Evolutionary conservation across 352 stramenopile genomes (phyloP).

Genomic region (Salisapilia sapeloensis): DNA sequence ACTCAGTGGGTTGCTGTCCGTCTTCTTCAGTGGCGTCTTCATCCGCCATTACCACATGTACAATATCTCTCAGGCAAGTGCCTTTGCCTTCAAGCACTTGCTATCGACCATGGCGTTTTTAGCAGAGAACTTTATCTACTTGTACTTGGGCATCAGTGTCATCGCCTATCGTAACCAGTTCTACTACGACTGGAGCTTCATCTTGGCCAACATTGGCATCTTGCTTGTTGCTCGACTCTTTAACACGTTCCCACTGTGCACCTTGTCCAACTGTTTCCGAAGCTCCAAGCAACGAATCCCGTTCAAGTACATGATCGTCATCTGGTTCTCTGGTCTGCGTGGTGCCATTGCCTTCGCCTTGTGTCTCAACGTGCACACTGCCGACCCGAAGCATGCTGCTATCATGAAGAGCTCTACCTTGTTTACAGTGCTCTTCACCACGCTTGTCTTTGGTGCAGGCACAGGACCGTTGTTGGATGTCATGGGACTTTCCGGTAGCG

Average conservation of each 20-base stretch:
- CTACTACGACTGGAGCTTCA: conserved; percentile 50
- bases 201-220: conserved; percentile 9
- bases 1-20: conserved; percentile 77
- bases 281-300: conserved; percentile 18
- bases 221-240: conserved; percentile 29
- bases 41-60: conserved; percentile 64
- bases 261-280: conserved; percentile 26
- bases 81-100: conserved; percentile 37
- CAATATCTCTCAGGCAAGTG: conserved; percentile 39
- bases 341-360: conserved; percentile 87
- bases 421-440: conserved; percentile 47
- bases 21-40: conserved; percentile 83
- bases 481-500: conserved; percentile 9
- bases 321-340: conserved; percentile 87
- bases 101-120: conserved; percentile 43
- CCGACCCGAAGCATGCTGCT: conserved; percentile 17
- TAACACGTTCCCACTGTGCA: conserved; percentile 64
- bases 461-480: conserved; percentile 21
- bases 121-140: conserved; percentile 56
- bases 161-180: conserved; percentile 40
- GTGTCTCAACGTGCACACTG: conserved; percentile 41
- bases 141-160: conserved; percentile 57
- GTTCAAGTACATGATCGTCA: conserved; percentile 53
- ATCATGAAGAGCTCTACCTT: conserved; percentile 50
- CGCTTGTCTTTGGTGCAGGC: conserved; percentile 26